phyloP scores from a whole-genome alignment of 1,284 basidiomycete genomes.

The Sporisorium sorghi region DNA sequence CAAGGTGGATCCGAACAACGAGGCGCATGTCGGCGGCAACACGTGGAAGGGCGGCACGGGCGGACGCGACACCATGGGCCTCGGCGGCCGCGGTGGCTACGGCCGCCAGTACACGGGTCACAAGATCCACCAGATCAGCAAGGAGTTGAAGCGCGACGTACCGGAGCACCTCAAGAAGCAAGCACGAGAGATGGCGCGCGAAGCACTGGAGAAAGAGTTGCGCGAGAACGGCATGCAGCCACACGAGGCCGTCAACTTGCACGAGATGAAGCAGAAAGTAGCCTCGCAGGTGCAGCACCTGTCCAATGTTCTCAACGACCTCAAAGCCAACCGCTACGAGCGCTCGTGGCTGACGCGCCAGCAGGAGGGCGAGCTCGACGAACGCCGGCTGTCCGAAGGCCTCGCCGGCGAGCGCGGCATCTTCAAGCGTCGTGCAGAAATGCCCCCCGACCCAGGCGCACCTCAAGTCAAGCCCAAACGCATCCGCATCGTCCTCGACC shows the following conservation, averaged over 20 bases:
- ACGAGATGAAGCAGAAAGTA: constrained; percentile 62
- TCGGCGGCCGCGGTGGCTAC: constrained; percentile 67
- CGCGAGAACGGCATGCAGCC: constrained; percentile 66
- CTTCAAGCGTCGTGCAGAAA: constrained; percentile 67
- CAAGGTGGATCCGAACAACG: constrained; percentile 64
- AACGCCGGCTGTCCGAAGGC: constrained; percentile 67
- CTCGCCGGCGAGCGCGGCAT: constrained; percentile 69
- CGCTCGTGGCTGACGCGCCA: constrained; percentile 69
- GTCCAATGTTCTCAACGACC: constrained; percentile 62
- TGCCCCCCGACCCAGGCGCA: constrained; percentile 66
- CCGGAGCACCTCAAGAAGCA: constrained; percentile 68
- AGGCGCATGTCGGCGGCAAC: constrained; percentile 69
- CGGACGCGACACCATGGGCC: constrained; percentile 68
- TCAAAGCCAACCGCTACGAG: constrained; percentile 70
- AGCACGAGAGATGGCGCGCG: constrained; percentile 69
- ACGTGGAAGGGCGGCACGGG: constrained; percentile 70
- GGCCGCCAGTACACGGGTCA: constrained; percentile 65
- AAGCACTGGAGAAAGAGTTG: constrained; percentile 68
- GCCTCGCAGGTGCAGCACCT: constrained; percentile 62
- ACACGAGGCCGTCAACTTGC: constrained; percentile 65
- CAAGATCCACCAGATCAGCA: constrained; percentile 67
- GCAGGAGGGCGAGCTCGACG: constrained; percentile 70
- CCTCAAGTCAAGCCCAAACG: constrained; percentile 70
- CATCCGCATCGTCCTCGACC: constrained; percentile 69
- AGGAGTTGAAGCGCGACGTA: constrained; percentile 68